Evolutionary conservation across 495 filamentous ascomycete species (phyloP), one percentile per base, ranked within the genome.

Genomic region (Penicillium salamii): DNA sequence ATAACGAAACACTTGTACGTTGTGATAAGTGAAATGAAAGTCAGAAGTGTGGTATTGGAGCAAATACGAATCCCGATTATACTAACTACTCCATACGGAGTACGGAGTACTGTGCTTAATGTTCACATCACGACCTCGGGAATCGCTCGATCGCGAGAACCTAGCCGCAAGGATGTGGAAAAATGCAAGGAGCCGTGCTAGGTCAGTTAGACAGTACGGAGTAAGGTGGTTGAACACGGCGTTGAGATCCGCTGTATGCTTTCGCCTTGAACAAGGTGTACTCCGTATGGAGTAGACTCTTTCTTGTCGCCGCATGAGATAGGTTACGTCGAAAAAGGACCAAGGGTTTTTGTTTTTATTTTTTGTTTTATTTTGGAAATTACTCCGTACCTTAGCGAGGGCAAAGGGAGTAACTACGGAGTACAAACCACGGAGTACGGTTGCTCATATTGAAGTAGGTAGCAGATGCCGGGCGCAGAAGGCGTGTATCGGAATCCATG

Each of bases 141-240:
- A 11, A 39, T 39, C 13, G 17, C 32, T 46, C 33, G 15, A 21
- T 21, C n/a, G 14, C 19, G 14, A 11, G 13, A 11, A 32, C 29
- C 37, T 46, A 50, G 33, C 58, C 49, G 55, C 49, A 59, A 55
- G 52, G 55, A 62, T 47, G 42, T 46, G 45, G 44, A 24, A 39
- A 45, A 19, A 54, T 60, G 59, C 59, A 62, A 62, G 59, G 59
- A 60, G 59, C 56, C 53, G 41, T 42, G 47, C 47, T 48, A 34
- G 53, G 50, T 49, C 54, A 42, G 42, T 39, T 29, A 19, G 17
- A 49, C 37, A 42, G 39, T 20, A 46, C 34, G 43, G 43, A 42
- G 39, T 20, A 46, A 46, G 43, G 43, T 44, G 41, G 28, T 35
- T 28, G 20, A 37, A 50, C 48, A 39, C 43, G 50, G 47, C 33